Base-by-base conservation (phyloP, 805 yeast species). In the Yamadazyma laniorum region DNA sequence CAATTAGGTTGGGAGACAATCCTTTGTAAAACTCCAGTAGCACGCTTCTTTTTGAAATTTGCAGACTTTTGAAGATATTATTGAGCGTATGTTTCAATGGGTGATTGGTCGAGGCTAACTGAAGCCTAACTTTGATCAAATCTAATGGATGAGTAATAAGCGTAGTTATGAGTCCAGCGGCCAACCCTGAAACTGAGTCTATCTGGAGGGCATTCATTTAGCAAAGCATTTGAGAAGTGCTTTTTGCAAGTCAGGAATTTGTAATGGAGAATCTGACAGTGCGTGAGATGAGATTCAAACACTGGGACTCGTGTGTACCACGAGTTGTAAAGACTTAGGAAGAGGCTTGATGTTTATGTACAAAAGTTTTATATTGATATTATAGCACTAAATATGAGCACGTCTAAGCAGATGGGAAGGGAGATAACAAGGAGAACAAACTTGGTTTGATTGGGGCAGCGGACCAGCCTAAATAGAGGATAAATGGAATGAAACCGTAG, bases 401-500 rank as follows among this genome's bases (percentile, higher is more conserved):
- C 14, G 31, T 37, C 67, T 70, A 85, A 55, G 79, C 84, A 47
- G 85, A 75, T 50, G 95, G 93, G 53, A 86, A 73, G 35, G 95
- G 95, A 48, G 90, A 82, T 52, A 85, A 72, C 53, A 85, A 74
- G 56, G 72, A 74, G 63, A 91, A 74, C 58, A 91, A 70, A 49
- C 80, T 80, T 47, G 97, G 97, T 67, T 84, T 86, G 64, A 83
- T 84, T 40, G 88, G 74, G 47, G 91, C 81, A 51, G 86, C 79
- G 34, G 69, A 59, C 72, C 71, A 68, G 15, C 74, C 99, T 53
- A 93, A 71, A 73, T 93, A 93, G 58, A 93, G 72, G 49, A 93
- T 82, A 59, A 93, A 85, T 40, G 99, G 99, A 55, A 93, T 82
- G 87, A 95, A 93, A 32, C 98, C 97, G 66, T 89, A 93, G 67